Conservation (phyloP, 257 asterid genomes). For the Primulina huaijiensis region DNA sequence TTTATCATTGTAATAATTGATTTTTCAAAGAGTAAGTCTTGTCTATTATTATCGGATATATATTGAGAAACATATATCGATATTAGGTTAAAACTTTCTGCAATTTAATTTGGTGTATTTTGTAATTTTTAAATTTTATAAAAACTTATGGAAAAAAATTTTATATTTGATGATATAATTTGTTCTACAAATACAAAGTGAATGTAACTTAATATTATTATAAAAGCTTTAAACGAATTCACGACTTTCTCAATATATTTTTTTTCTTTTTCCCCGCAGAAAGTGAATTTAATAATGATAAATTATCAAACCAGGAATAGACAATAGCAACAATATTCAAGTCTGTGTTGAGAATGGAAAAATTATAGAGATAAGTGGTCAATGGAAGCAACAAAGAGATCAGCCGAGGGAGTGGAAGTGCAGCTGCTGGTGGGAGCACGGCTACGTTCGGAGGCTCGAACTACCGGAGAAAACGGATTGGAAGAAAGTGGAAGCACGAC, state of each 20-base stretch:
- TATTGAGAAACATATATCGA: too few relatives aligned
- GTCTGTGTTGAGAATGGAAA: slow-evolving; percentile 54
- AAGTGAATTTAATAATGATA: not conserved
- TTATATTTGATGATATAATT: too few relatives aligned
- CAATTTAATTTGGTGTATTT: too few relatives aligned
- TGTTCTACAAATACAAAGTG: too few relatives aligned
- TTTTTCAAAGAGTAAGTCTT: too few relatives aligned
- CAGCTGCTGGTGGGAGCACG: slow-evolving; percentile 82
- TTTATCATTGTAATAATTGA: too few relatives aligned
- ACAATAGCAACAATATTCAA: slow-evolving; percentile 31
- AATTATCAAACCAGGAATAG: slow-evolving; percentile 28
- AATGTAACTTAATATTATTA: too few relatives aligned
- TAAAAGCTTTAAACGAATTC: too few relatives aligned
- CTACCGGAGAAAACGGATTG: slow-evolving; percentile 56
- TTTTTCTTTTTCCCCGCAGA: not conserved
- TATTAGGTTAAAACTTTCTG: too few relatives aligned
- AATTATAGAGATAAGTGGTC: slow-evolving; percentile 63
- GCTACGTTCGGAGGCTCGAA: slow-evolving; percentile 72
- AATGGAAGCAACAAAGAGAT: slow-evolving; percentile 42
- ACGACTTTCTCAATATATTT: not conserved
- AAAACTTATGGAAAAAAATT: too few relatives aligned
- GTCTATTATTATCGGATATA: too few relatives aligned
- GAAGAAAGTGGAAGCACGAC: slow-evolving; percentile 54
- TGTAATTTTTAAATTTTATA: too few relatives aligned
- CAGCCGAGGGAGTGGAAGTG: slow-evolving; percentile 48